Base-by-base conservation (phyloP, 164 flowering plant genomes). In the Macadamia tetraphylla region DNA sequence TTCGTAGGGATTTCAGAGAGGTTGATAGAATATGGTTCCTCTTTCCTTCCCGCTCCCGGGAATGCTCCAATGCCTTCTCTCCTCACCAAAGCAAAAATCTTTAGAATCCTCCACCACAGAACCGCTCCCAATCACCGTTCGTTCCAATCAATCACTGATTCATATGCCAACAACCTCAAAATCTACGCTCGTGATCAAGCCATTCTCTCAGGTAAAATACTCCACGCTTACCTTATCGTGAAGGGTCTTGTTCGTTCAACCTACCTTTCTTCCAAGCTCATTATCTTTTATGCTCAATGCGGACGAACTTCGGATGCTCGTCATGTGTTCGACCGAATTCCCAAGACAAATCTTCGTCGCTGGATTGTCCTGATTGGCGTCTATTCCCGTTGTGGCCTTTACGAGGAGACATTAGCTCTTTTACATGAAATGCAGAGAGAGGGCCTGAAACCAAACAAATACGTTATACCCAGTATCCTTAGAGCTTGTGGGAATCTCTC, bases 401-500 rank as follows among this genome's bases (percentile, higher is more conserved):
- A 85, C 61, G 74, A 71, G 56, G 87, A 86, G 68, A 86, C 93
- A 6, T 29, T 94, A 18, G 69, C 29, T 62, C 69, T 83, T n/a
- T 87, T 88, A 63, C 30, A 35, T 8, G 83, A 85, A 70, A 84
- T 94, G 90, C 90, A 66, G 48, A 71, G 59, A 30, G 74, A 76
- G 70, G 87, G 86, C 13, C 6, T 77, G 12, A 65, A 58, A 53
- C 85, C 78, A 31, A 80, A 81, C 73, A 70, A 69, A 63, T 86
- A 77, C 66, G 81, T 88, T 29, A 68, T 88, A 49, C 94, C 96
- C 42, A 91, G 92, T 69, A 61, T 84, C 44, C 83, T 90, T 10
- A 90, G 80, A 75, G 90, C 95, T 13, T 88, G 95, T 61, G 92
- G 88, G 3, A 85, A 83, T 70, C 64, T 89, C 13, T 69, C 66